A percentile compares a stretch with the other conserved stretches of the same genome.
These are phyloP conservation scores for Somion occarium DNA, from an alignment of 1,284 basidiomycete genomes.

Conservation along the genomic window DNA sequence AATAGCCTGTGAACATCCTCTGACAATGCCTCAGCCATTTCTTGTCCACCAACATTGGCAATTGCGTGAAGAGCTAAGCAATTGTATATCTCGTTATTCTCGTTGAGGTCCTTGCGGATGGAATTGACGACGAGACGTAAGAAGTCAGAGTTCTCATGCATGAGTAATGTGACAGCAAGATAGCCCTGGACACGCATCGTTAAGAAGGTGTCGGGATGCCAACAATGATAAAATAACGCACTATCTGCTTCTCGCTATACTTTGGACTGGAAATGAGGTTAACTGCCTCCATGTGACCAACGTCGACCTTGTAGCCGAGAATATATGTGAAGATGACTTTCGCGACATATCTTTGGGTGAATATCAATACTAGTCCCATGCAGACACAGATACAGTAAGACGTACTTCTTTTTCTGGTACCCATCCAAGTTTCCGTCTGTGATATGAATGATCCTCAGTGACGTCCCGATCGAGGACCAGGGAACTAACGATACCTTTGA, in stretches of 20 bases:
- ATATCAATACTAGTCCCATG: constrained; percentile 9
- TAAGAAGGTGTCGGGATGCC: neutral
- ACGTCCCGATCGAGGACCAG: too few species aligned
- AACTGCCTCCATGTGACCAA: constrained; percentile 99
- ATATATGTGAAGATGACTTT: constrained; percentile 99
- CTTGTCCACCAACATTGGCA: constrained; percentile 95
- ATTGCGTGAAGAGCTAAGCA: constrained; percentile 97
- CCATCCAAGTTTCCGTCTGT: constrained; percentile 95
- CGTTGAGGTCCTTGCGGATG: constrained; percentile 95
- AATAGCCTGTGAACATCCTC: constrained; percentile 93
- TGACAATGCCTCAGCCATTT: constrained; percentile 95
- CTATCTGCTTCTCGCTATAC: constrained; percentile 99
- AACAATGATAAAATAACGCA: constrained; percentile 36
- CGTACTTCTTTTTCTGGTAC: constrained; percentile 98
- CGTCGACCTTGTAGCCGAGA: constrained; percentile 96
- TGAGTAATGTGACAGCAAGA: constrained; percentile 92
- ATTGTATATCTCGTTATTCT: constrained; percentile 92
- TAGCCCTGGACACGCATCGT: constrained; percentile 65
- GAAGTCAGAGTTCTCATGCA: constrained; percentile 99
- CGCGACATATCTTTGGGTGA: constrained; percentile 67
- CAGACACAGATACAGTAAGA: constrained; percentile 21
- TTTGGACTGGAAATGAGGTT: constrained; percentile 95
- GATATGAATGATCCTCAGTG: too few species aligned
- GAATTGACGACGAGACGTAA: constrained; percentile 96
- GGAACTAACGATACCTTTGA: constrained; percentile 75